Conservation (phyloP, 1,139 yeast species). For the Taiozyma onychis region DNA sequence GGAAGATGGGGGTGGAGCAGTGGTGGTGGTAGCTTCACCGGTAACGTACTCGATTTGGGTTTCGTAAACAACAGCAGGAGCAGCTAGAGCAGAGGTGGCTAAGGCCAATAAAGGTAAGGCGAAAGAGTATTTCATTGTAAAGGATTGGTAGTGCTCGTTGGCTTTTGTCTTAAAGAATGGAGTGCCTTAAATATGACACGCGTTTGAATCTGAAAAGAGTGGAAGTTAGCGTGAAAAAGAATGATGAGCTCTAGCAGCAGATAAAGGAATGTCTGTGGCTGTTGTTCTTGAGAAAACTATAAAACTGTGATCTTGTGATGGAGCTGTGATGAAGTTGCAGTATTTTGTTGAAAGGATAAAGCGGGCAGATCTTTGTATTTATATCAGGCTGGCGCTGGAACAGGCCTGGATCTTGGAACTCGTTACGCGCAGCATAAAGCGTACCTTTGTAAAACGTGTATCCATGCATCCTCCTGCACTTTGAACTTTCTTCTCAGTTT, state of each 20-base stretch:
- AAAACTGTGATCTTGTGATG: neutral
- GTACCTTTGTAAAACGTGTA: neutral
- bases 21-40: constrained; percentile 13
- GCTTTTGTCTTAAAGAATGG: neutral
- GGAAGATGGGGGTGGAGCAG: constrained; percentile 12
- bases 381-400: neutral
- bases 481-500: neutral
- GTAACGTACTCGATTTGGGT: constrained; percentile 29
- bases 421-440: neutral
- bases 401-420: neutral
- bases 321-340: neutral
- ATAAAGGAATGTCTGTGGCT: neutral
- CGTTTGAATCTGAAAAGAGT: neutral
- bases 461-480: neutral
- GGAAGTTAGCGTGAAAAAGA: neutral
- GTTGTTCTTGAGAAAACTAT: neutral
- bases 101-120: constrained; percentile 24
- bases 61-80: constrained; percentile 30
- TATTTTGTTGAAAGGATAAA: neutral
- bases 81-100: constrained; percentile 29
- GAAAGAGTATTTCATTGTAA: constrained; percentile 18
- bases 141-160: neutral
- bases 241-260: neutral
- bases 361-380: neutral
- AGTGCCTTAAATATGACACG: neutral